A percentile compares a stretch with the other conserved stretches of the same genome.
phyloP scores from a whole-genome alignment of 164 flowering plant species.

The Houttuynia cordata region DNA sequence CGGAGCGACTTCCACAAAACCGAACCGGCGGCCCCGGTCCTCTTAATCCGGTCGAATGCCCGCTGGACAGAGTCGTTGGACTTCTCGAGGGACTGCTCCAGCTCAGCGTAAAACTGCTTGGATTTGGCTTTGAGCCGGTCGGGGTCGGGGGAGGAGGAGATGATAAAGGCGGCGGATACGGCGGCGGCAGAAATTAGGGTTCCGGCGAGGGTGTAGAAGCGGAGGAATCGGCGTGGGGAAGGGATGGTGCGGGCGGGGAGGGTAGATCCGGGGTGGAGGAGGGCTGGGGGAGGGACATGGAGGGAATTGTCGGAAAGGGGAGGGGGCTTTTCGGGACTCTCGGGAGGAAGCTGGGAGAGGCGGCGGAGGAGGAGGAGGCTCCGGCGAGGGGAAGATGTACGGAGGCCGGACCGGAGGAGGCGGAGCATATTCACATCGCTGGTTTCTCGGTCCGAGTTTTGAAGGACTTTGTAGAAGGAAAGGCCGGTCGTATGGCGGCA shows the following conservation, averaged over 20 bases:
- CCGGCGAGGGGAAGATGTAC: neutral
- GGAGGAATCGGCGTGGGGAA: conserved; percentile 15
- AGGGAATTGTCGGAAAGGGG: conserved; percentile 9
- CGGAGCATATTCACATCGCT: neutral
- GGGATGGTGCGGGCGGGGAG: conserved; percentile 10
- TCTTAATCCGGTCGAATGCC: conserved; percentile 38
- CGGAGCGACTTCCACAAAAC: conserved; percentile 76
- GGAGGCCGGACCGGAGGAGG: neutral
- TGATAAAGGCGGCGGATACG: conserved; percentile 15
- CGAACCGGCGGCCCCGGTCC: conserved; percentile 73
- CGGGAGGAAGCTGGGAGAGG: conserved; percentile 7
- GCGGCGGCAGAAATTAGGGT: conserved; percentile 27
- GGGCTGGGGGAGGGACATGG: conserved; percentile 14
- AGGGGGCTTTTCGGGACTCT: conserved; percentile 3
- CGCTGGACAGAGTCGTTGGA: conserved; percentile 34
- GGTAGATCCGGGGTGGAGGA: conserved; percentile 14
- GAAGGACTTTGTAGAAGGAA: no score
- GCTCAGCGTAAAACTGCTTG: conserved; percentile 15
- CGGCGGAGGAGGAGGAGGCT: neutral
- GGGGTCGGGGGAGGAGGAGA: conserved; percentile 2
- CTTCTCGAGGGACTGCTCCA: conserved; percentile 26
- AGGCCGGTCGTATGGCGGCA: no score
- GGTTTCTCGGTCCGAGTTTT: no score
- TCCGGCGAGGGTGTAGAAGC: conserved; percentile 31
- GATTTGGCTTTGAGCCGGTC: conserved; percentile 1